phyloP scores from a whole-genome alignment of 2,329 filamentous ascomycete species.

The Clarireedia hainanense region DNA sequence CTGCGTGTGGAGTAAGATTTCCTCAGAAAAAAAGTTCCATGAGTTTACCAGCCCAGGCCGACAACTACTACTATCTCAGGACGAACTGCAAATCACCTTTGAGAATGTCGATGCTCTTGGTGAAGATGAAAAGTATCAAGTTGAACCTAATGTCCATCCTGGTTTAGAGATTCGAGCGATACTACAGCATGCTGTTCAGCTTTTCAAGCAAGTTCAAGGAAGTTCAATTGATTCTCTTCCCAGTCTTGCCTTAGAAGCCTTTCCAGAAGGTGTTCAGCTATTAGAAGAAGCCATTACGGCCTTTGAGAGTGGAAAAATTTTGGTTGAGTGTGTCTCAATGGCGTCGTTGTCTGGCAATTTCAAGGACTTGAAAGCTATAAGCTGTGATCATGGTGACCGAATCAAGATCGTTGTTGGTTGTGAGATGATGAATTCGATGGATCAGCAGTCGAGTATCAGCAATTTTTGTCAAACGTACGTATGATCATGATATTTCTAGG shows the following conservation, averaged over 20 bases:
- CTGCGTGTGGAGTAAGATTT: conserved; percentile 2
- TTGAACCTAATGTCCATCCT: conserved; percentile 1
- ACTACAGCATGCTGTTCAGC: conserved; percentile 1
- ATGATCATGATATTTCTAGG: not conserved
- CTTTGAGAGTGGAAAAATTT: conserved; percentile 18
- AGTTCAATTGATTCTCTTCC: conserved; percentile 8
- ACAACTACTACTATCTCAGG: conserved; percentile 3
- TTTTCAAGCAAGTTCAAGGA: conserved; percentile 3
- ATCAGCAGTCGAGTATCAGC: conserved; percentile 16
- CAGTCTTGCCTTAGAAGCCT: conserved; percentile 33
- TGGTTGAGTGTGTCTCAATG: conserved; percentile 21
- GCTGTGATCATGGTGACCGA: conserved; percentile 11
- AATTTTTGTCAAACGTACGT: conserved; percentile 21
- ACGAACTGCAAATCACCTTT: conserved; percentile 5
- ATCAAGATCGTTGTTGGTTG: conserved; percentile 20
- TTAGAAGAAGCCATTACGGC: conserved; percentile 19
- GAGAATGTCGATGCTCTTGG: conserved; percentile 2
- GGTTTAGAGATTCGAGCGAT: conserved; percentile 5
- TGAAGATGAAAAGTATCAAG: conserved; percentile 5
- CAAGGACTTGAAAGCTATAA: conserved; percentile 18
- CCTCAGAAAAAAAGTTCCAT: conserved; percentile 4
- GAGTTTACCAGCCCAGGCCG: conserved; percentile 7
- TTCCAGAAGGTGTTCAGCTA: conserved; percentile 33
- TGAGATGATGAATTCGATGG: conserved; percentile 16
- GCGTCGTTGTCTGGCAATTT: conserved; percentile 11